A percentile compares a stretch with the other conserved stretches of the same genome.
Evolutionary conservation across 345 rosid species (phyloP).

Genomic region (Gossypium stocksii): DNA sequence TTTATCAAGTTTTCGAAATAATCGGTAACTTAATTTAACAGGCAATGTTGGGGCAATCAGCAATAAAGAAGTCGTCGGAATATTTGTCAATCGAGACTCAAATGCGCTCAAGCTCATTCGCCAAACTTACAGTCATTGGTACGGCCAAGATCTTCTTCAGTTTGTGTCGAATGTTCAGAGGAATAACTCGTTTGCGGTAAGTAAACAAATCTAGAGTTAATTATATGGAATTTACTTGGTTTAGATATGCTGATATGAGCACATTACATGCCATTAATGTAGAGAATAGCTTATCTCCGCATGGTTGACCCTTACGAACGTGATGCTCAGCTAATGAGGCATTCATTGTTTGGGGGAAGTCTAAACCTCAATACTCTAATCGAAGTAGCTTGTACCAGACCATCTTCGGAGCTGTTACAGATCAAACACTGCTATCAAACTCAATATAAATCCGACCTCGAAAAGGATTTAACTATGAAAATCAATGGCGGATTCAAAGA

Average conservation of each 20-base stretch:
- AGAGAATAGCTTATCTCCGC: constrained; percentile 29
- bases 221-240: neutral
- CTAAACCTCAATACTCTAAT: constrained; percentile 17
- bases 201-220: neutral
- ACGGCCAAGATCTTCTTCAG: constrained; percentile 22
- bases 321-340: constrained; percentile 29
- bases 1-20: neutral
- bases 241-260: neutral
- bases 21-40: neutral
- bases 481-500: constrained; percentile 24
- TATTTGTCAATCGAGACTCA: constrained; percentile 13
- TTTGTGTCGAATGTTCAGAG: constrained; percentile 10
- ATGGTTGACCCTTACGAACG: constrained; percentile 23
- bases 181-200: constrained; percentile 24
- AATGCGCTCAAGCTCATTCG: constrained; percentile 15
- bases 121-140: constrained; percentile 19
- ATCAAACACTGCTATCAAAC: constrained; percentile 21
- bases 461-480: constrained; percentile 24
- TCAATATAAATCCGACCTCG: constrained; percentile 22
- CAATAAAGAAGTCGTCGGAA: constrained; percentile 18
- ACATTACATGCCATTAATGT: neutral
- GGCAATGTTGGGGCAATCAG: constrained; percentile 17
- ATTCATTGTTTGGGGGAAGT: constrained; percentile 13
- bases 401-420: constrained; percentile 22
- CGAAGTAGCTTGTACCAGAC: constrained; percentile 29